Conservation (phyloP, 2,329 filamentous ascomycete genomes). For the Kalaharituber pfeilii region DNA sequence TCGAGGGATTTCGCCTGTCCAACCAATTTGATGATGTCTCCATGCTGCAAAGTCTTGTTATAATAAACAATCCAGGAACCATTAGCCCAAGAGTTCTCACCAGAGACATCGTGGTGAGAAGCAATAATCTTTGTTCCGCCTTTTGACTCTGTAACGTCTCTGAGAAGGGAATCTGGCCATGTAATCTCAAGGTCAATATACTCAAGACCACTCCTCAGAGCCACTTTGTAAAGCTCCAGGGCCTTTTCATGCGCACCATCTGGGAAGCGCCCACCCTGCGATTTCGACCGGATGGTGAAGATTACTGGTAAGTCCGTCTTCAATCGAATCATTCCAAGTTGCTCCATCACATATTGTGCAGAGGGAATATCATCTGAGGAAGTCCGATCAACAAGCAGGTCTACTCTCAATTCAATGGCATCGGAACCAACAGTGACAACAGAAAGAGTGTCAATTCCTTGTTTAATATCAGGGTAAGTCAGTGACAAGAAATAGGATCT, state of each 20-base stretch:
- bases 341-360: slow-evolving; percentile 60
- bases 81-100: slow-evolving; percentile 68
- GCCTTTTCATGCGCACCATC: slow-evolving; percentile 56
- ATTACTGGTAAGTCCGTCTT: slow-evolving; percentile 62
- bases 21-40: slow-evolving; percentile 87
- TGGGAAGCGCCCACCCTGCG: slow-evolving; percentile 77
- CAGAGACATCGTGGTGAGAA: slow-evolving; percentile 79
- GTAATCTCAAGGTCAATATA: slow-evolving; percentile 89
- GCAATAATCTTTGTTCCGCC: slow-evolving; percentile 71
- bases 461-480: slow-evolving; percentile 57
- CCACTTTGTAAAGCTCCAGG: slow-evolving; percentile 56
- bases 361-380: slow-evolving; percentile 39
- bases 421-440: slow-evolving; percentile 69
- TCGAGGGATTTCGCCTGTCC: slow-evolving; percentile 58
- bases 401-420: slow-evolving; percentile 84
- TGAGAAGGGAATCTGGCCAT: slow-evolving; percentile 58
- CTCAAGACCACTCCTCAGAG: slow-evolving; percentile 69
- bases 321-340: slow-evolving; percentile 62
- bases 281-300: slow-evolving; percentile 72
- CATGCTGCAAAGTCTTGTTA: slow-evolving; percentile 75
- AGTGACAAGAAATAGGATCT: slow-evolving; percentile 87
- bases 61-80: slow-evolving; percentile 85
- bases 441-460: slow-evolving; percentile 42
- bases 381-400: slow-evolving; percentile 61
- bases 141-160: slow-evolving; percentile 46